Percentiles rank a stretch among this genome's conserved stretches.
Conservation (phyloP, 1,284 basidiomycete genomes). For the Termitomyces sp. region DNA sequence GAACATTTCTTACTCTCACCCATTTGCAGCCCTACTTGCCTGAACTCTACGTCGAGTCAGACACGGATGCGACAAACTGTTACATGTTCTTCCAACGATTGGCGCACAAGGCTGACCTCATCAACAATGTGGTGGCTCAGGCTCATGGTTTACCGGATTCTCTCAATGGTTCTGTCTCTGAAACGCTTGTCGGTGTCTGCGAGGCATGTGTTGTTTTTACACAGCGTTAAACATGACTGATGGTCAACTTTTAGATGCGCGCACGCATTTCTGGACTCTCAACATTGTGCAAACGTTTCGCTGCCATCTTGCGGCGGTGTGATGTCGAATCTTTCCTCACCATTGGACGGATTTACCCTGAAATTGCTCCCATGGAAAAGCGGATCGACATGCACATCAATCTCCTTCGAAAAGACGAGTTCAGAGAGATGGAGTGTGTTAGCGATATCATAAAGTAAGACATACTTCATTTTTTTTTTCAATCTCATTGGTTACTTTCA, state of each 20-base stretch:
- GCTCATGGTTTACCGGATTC: constrained; percentile 79
- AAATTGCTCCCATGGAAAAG: constrained; percentile 86
- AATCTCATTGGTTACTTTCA: background rate
- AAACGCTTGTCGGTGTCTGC: constrained; percentile 83
- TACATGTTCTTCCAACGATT: constrained; percentile 90
- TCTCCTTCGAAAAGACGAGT: constrained; percentile 79
- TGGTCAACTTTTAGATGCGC: constrained; percentile 52
- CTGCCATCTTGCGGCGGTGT: constrained; percentile 73
- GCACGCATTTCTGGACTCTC: constrained; percentile 77
- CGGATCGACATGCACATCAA: constrained; percentile 90
- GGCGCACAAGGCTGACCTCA: constrained; percentile 78
- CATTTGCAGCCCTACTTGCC: constrained; percentile 74
- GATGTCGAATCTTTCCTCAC: constrained; percentile 80
- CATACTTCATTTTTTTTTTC: background rate
- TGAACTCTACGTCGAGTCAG: constrained; percentile 79
- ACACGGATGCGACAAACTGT: constrained; percentile 81
- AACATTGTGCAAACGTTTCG: constrained; percentile 82
- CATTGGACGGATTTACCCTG: constrained; percentile 79
- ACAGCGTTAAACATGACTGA: background rate
- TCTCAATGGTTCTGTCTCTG: constrained; percentile 74
- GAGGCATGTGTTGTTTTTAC: constrained; percentile 53
- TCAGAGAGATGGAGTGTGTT: constrained; percentile 89
- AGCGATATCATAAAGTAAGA: constrained; percentile 80
- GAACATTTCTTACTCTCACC: background rate
- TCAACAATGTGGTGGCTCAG: constrained; percentile 77